Base-by-base conservation (phyloP, 2,329 filamentous ascomycete species). In the Parastagonospora nodorum region DNA sequence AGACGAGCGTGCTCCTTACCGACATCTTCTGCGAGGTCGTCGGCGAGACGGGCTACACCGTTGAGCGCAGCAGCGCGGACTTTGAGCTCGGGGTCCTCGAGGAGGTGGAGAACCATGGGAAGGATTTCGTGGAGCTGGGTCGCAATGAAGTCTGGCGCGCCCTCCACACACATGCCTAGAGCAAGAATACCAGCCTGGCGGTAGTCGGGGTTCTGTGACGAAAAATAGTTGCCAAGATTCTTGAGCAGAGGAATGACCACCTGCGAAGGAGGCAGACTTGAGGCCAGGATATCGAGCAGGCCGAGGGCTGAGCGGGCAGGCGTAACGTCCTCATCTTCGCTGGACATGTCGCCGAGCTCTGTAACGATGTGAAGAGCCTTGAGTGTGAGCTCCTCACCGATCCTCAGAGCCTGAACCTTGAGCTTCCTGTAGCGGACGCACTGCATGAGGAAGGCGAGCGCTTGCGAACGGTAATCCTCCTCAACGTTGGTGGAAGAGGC, bases 131-230 rank as follows among this genome's bases (percentile, higher is more conserved):
- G 83, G 56, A 97, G 84, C 76, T 99, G 94, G 15, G 92, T 96
- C 58, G 90, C 91, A 68, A 97, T 92, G 76, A 97, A 99, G 74
- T 99, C 94, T 12, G 94, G 94, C 28, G 94, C 93, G 64, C 94
- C 94, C 80, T 97, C 94, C 45, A 96, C 93, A 64, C 90, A 93
- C 80, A 93, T 95, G 52, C 93, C 93, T 5, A 99, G 84, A 42
- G 93, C 88, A 56, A 97, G 82, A 69, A 97, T 94, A 75, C 90
- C 92, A 47, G 93, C 92, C 75, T 93, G 89, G 53, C 93, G 88
- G 77, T 89, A 88, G 64, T 90, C 87, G 31, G 92, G 83, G 67
- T 95, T 84, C 52, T 82, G 76, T 69, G 85, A 87, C 63, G 83
- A 83, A 61, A 93, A 90, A 70, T 94, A 97, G 61, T 84, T 84